phyloP scores from a whole-genome alignment of 805 yeast genomes.

The Spathaspora passalidarum region DNA sequence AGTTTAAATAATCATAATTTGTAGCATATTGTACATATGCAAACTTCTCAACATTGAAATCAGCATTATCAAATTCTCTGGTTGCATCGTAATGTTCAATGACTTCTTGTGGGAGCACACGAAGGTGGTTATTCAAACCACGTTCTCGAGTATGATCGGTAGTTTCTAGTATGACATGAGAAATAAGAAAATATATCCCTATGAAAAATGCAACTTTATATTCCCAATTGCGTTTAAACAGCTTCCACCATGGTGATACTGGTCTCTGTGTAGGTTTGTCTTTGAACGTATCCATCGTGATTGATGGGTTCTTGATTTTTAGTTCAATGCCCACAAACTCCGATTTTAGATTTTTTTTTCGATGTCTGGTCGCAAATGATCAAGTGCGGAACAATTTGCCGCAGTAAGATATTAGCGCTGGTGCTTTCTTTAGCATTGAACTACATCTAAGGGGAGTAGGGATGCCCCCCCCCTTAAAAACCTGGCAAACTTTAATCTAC shows the following conservation, averaged over 20 bases:
- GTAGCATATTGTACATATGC: slow-evolving; percentile 68
- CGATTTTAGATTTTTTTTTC: not conserved
- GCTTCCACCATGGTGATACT: slow-evolving; percentile 1
- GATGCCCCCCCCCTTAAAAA: too few species aligned
- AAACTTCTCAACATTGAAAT: slow-evolving; percentile 18
- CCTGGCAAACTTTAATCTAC: too few species aligned
- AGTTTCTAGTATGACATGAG: slow-evolving; percentile 16
- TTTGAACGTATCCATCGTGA: not conserved
- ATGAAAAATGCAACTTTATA: slow-evolving; percentile 18
- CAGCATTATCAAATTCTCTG: slow-evolving; percentile 1
- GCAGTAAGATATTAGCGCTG: too few species aligned
- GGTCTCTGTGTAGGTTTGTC: not conserved
- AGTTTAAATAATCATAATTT: slow-evolving; percentile 45
- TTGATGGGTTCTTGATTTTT: too few species aligned
- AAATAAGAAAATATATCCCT: slow-evolving; percentile 16
- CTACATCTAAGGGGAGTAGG: too few species aligned
- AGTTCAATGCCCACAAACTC: not conserved
- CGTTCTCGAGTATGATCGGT: slow-evolving; percentile 10
- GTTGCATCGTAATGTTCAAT: slow-evolving; percentile 14
- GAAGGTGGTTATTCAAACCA: slow-evolving; percentile 14
- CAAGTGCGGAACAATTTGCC: too few species aligned
- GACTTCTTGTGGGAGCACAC: slow-evolving; percentile 23
- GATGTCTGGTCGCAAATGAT: too few species aligned
- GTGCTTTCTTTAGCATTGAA: too few species aligned
- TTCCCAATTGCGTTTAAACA: slow-evolving; percentile 22